A percentile compares a stretch with the other conserved stretches of the same genome.
phyloP scores from a whole-genome alignment of 2,329 filamentous ascomycete species.

The Aspergillus quadricinctus region DNA sequence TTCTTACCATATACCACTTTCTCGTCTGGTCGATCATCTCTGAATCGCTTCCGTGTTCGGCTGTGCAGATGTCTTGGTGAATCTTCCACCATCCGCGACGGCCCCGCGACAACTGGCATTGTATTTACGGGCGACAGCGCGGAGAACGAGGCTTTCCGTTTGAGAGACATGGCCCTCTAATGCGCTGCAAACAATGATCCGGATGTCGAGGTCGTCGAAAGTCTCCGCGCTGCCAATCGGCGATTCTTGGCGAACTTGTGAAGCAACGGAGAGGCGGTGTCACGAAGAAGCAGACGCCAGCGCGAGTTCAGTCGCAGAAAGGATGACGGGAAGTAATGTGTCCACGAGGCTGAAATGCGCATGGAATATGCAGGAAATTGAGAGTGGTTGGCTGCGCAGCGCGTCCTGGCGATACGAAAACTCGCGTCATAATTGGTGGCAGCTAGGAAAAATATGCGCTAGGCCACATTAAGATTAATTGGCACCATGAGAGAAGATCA shows the following conservation, averaged over 20 bases:
- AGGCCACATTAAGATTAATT: constrained; percentile 26
- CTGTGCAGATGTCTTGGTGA: constrained; percentile 46
- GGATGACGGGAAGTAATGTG: background rate
- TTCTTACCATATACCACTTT: constrained; percentile 50
- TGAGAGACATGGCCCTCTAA: constrained; percentile 48
- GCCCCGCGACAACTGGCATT: constrained; percentile 18
- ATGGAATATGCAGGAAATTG: background rate
- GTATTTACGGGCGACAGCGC: constrained; percentile 38
- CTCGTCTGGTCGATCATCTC: constrained; percentile 56
- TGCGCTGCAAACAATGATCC: background rate
- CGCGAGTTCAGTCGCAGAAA: background rate
- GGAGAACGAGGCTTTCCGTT: constrained; percentile 56
- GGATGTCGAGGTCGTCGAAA: background rate
- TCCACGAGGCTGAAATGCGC: background rate
- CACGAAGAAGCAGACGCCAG: background rate
- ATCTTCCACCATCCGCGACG: constrained; percentile 28
- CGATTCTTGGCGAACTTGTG: background rate
- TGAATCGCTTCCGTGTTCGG: constrained; percentile 56
- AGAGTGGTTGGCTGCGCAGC: background rate
- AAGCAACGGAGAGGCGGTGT: background rate
- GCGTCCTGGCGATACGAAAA: constrained; percentile 1
- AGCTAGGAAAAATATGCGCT: constrained; percentile 19
- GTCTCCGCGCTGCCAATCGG: background rate
- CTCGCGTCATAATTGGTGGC: constrained; percentile 4
- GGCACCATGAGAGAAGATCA: background rate